Evolutionary conservation across 257 asterid genomes (phyloP).

Genomic region (Scutellaria galericulata): DNA sequence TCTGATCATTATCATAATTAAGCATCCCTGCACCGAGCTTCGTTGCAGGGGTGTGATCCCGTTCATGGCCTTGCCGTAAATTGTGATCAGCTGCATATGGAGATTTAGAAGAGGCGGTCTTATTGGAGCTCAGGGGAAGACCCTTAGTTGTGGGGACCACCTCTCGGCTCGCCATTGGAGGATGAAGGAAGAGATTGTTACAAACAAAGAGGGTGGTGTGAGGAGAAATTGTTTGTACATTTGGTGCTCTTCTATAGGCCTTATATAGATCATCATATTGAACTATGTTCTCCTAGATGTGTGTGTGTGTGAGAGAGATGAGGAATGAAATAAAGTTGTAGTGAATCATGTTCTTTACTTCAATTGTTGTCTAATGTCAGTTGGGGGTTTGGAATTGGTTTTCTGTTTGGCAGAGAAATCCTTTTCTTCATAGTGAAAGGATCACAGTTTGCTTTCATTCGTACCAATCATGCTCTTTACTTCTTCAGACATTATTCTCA

Average conservation of each 20-base stretch:
- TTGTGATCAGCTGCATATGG: background rate
- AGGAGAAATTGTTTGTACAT: background rate
- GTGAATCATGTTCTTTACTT: slow-evolving; percentile 30
- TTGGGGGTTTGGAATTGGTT: slow-evolving; percentile 27
- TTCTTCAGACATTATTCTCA: background rate
- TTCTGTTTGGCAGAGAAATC: background rate
- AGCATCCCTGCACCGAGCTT: too few relatives aligned
- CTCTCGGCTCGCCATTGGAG: slow-evolving; percentile 7
- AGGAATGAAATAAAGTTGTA: slow-evolving; percentile 15
- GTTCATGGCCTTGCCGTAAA: slow-evolving; percentile 12
- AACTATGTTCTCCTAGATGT: background rate
- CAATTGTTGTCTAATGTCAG: background rate
- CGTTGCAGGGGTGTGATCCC: background rate
- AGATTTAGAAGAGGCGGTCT: background rate
- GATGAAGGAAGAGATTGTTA: background rate
- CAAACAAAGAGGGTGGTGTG: background rate
- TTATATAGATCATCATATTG: slow-evolving; percentile 21
- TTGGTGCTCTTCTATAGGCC: slow-evolving; percentile 9
- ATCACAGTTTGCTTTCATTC: background rate
- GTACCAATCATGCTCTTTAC: background rate
- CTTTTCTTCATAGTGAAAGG: slow-evolving; percentile 25
- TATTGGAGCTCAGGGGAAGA: background rate
- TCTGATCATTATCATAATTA: background rate
- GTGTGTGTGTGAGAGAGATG: background rate
- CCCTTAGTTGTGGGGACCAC: background rate